A percentile compares a stretch with the other conserved stretches of the same genome.
Evolutionary conservation across 129 eudicot genomes (phyloP).

Genomic region (Rutidosis leptorrhynchoides): DNA sequence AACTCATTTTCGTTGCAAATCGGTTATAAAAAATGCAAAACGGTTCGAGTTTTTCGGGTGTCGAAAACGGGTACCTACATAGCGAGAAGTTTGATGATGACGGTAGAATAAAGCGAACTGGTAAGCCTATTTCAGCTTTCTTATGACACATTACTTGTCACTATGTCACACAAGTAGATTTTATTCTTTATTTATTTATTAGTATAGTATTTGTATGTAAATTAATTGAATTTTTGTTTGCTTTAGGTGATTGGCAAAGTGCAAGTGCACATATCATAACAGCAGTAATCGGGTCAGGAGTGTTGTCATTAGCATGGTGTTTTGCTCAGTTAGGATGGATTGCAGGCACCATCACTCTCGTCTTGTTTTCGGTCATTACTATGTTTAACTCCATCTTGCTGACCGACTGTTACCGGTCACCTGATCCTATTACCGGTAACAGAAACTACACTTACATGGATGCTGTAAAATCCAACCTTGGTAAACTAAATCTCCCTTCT

Average conservation of each 20-base stretch:
- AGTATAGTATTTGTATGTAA: too few relatives aligned
- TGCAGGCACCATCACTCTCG: slow-evolving; percentile 39
- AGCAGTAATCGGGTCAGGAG: slow-evolving; percentile 63
- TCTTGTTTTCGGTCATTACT: slow-evolving; percentile 36
- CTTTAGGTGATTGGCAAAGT: too few relatives aligned
- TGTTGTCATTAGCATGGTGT: slow-evolving; percentile 61
- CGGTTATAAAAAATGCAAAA: slow-evolving; percentile 25
- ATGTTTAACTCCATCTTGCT: slow-evolving; percentile 42
- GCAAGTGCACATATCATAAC: slow-evolving; percentile 61
- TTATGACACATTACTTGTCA: too few relatives aligned
- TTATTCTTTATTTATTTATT: too few relatives aligned
- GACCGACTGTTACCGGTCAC: slow-evolving; percentile 50
- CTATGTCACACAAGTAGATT: too few relatives aligned
- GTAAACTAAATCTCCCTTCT: too few relatives aligned
- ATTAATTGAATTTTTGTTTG: too few relatives aligned
- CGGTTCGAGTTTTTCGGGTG: slow-evolving; percentile 8
- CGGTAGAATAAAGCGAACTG: slow-evolving; percentile 23
- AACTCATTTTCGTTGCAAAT: too few relatives aligned
- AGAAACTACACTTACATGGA: slow-evolving; percentile 54
- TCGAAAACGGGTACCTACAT: slow-evolving; percentile 16
- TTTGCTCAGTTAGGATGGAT: slow-evolving; percentile 64
- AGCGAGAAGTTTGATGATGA: slow-evolving; percentile 29
- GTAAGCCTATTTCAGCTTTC: neutral
- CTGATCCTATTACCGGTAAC: slow-evolving; percentile 34
- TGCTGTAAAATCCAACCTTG: slow-evolving; percentile 43